Conservation (phyloP, 306 rosid species). For the Coriaria nepalensis region DNA sequence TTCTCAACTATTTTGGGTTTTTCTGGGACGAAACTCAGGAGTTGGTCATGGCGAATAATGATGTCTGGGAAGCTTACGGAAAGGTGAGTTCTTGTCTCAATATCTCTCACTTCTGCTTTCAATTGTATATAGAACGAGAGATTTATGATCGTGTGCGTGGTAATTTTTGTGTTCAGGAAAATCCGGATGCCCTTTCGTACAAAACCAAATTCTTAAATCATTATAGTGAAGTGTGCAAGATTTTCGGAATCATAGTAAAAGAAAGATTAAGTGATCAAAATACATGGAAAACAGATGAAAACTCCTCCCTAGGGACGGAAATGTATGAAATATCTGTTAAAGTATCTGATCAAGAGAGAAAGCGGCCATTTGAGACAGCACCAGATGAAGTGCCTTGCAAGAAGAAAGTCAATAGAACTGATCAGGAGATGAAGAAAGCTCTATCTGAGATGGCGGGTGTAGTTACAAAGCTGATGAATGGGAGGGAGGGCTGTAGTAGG, state of each 20-base stretch:
- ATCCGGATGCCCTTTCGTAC: constrained; percentile 38
- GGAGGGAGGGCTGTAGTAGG: constrained; percentile 19
- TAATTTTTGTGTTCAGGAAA: constrained; percentile 37
- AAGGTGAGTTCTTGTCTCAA: constrained; percentile 32
- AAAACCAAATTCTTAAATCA: constrained; percentile 26
- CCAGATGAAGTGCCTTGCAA: constrained; percentile 7
- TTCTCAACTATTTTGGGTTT: constrained; percentile 40
- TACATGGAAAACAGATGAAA: constrained; percentile 11
- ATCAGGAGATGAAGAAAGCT: constrained; percentile 28
- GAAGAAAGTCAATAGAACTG: constrained; percentile 19
- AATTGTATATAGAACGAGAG: neutral
- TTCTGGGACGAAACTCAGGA: constrained; percentile 53
- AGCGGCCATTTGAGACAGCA: constrained; percentile 14
- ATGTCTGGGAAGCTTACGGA: constrained; percentile 46
- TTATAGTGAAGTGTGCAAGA: constrained; percentile 38
- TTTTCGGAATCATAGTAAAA: constrained; percentile 27
- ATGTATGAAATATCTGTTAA: constrained; percentile 15
- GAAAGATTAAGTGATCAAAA: constrained; percentile 16
- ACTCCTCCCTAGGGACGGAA: constrained; percentile 18
- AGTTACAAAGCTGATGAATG: constrained; percentile 33
- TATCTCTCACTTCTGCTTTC: neutral
- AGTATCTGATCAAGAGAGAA: constrained; percentile 14
- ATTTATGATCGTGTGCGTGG: constrained; percentile 7
- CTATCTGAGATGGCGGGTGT: constrained; percentile 44
- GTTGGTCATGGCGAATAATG: constrained; percentile 36